phyloP scores from a whole-genome alignment of 2,329 filamentous ascomycete genomes.

The Colletotrichum horii region DNA sequence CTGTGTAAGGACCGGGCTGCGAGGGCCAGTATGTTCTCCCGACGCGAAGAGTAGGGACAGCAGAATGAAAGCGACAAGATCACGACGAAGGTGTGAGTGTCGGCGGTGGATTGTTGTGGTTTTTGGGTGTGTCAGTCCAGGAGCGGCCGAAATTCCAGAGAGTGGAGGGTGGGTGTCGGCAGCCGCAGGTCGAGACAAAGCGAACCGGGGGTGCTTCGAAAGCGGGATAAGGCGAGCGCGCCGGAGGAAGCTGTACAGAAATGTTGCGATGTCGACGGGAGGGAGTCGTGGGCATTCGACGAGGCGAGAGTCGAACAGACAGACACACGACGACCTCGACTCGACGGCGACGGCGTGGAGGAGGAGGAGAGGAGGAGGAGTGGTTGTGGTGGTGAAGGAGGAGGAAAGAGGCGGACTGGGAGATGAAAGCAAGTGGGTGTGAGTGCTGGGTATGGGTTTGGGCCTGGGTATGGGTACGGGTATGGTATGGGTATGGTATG shows the following conservation, averaged over 20 bases:
- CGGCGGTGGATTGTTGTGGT: slow-evolving; percentile 18
- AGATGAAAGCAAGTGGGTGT: slow-evolving; percentile 1
- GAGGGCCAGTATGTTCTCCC: neutral
- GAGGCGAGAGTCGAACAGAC: neutral
- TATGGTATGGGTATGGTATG: neutral
- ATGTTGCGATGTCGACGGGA: neutral
- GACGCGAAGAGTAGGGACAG: neutral
- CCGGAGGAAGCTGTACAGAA: neutral
- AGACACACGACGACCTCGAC: neutral
- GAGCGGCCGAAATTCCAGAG: slow-evolving; percentile 21
- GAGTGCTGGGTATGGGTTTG: neutral
- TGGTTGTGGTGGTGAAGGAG: slow-evolving; percentile 16
- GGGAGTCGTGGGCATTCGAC: neutral
- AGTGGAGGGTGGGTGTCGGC: slow-evolving; percentile 13
- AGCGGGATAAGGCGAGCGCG: neutral
- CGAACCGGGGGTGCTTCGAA: slow-evolving; percentile 12
- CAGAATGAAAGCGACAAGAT: slow-evolving; percentile 2
- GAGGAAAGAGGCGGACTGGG: slow-evolving; percentile 9
- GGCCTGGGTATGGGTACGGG: neutral
- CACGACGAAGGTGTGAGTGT: neutral
- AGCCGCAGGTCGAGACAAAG: slow-evolving; percentile 19
- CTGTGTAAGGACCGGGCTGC: neutral
- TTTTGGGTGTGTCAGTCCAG: slow-evolving; percentile 15
- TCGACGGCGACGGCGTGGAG: neutral
- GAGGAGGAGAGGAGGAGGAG: neutral